These are phyloP conservation scores for Coriolopsis trogii DNA, from an alignment of 1,284 basidiomycete species.

Conservation along the genomic window DNA sequence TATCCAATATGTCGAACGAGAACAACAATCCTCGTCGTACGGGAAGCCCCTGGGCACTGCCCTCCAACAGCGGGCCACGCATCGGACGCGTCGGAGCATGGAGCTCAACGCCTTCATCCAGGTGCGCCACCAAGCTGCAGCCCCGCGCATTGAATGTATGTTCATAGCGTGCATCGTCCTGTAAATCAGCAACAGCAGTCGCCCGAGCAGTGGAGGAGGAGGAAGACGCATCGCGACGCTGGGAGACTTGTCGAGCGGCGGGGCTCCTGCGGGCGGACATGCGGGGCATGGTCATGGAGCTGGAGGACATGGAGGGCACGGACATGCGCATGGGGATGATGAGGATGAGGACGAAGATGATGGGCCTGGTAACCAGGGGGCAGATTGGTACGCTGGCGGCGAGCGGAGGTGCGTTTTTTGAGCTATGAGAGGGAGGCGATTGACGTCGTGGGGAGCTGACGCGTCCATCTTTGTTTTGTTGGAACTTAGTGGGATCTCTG, in stretches of 20 bases:
- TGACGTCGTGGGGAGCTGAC: not conserved
- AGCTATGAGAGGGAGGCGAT: not conserved
- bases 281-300: too few species aligned
- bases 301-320: constrained; percentile 18
- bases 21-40: constrained; percentile 17
- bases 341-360: constrained; percentile 55
- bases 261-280: constrained; percentile 14
- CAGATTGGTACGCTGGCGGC: constrained; percentile 85
- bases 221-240: constrained; percentile 29
- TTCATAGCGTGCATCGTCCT: constrained; percentile 10
- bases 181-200: too few species aligned
- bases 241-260: constrained; percentile 23
- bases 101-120: constrained; percentile 24
- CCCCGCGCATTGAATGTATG: not conserved
- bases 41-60: constrained; percentile 48
- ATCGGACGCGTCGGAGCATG: constrained; percentile 34
- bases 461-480: too few species aligned
- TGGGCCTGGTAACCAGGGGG: constrained; percentile 44
- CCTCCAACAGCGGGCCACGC: constrained; percentile 33
- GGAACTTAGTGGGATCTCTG: constrained; percentile 82
- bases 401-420: constrained; percentile 69
- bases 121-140: constrained; percentile 19
- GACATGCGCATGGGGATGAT: constrained; percentile 22
- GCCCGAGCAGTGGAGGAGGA: too few species aligned
- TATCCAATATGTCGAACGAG: constrained; percentile 28